Evolutionary conservation across 805 yeast species (phyloP), one percentile per base, ranked within the genome.

Genomic region (Candida tallmaniae): DNA sequence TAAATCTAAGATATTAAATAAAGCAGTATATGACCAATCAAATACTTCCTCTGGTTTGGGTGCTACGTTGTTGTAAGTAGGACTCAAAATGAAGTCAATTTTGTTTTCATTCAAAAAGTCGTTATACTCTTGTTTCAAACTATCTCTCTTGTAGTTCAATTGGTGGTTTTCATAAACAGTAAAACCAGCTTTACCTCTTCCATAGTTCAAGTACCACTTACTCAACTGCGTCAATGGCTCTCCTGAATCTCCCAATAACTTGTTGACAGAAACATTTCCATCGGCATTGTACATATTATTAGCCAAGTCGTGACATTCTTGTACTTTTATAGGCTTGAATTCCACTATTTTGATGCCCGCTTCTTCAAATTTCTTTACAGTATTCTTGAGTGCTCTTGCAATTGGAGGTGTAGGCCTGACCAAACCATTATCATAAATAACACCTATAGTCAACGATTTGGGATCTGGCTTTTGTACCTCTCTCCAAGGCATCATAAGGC

Each of bases 21-120:
- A 67, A 2, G 87, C 61, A 4, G 90, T 81, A 65, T 84, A 84
- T 4, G 88, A 83, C 89, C 93, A 84, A 56, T 81, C 81, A 53
- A 72, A 74, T 5, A 81, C 70, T 32, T 70, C 66, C 30, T 73
- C 75, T 15, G 82, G 75, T 34, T 70, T 72, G 28, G 87, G 84
- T 11, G 93, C 86, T 31, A 77, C 79, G 41, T 81, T 80, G 35
- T 71, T 74, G 55, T 79, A 76, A 5, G 78, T 72, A 37, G 90
- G 89, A 32, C 82, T 73, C 27, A 83, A 55, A 39, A 83, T 68
- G 48, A 78, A 74, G 47, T 83, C 89, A 31, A 82, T 70, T 36
- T 70, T 70, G 48, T 77, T 65, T 14, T 67, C 51, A 38, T 70
- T 64, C 51, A 81, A 65, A 51, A 60, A 70, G 24, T 74, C 69